Base-by-base conservation (phyloP, 345 rosid genomes). In the Melaleuca quinquenervia region DNA sequence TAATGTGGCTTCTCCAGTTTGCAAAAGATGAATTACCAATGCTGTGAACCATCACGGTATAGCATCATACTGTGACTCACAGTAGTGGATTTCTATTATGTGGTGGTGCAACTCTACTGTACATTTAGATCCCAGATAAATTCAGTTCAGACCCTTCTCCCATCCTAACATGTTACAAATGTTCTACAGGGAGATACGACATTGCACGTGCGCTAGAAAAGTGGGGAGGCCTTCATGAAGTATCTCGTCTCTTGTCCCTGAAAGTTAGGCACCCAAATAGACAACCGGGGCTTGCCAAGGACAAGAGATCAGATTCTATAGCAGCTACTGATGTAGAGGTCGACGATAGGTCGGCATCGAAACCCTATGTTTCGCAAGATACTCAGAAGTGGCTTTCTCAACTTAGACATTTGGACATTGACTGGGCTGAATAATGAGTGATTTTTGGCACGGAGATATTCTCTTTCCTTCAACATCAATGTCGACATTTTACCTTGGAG, bases 141-240 rank as follows among this genome's bases (percentile, higher is more conserved):
- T 45, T 51, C 36, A n/a, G 8, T 27, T 82, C 13, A 52, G 16
- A 50, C n/a, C 15, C 45, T 54, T 64, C 64, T 84, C 18, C 56
- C 55, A 7, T 51, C 45, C 20, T 84, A 50, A 87, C 52, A 48
- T 21, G 26, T 70, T 55, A 70, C 9, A 7, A 26, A 80, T 54
- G n/a, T 84, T 7, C 82, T 74, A 50, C 89, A 97, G 99, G 99
- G 82, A 94, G 98, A 24, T 97, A 94, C 83, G 98, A 97, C 91
- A 97, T 97, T 36, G 99, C 99, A 2, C 93, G 98, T 7, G 98
- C 98, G 83, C 88, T 96, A 26, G 99, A 97, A 94, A 97, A 97
- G 90, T 97, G 99, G 98, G 98, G 99, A 26, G 98, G 98, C 11
- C 91, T 96, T 27, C 97, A 91, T 45, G 96, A 97, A 90, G 98